These are phyloP conservation scores for Stentor coeruleus DNA, from an alignment of 73 alveolate genomes.

Conservation along the genomic window DNA sequence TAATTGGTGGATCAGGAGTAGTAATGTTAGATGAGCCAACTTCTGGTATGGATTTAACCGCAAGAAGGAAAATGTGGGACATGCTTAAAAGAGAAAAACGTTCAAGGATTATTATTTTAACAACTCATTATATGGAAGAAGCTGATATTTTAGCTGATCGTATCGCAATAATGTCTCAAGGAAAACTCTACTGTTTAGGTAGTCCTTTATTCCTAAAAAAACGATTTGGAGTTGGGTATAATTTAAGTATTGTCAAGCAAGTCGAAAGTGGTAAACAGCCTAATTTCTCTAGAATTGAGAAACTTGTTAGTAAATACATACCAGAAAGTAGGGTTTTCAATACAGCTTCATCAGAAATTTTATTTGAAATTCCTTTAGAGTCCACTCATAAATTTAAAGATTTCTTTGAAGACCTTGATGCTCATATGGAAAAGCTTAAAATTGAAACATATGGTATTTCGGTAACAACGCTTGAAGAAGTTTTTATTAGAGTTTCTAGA, in stretches of 20 bases:
- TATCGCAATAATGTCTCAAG: slow-evolving; percentile 96
- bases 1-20: slow-evolving; percentile 88
- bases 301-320: slow-evolving; percentile 31
- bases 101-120: slow-evolving; percentile 84
- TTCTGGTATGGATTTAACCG: slow-evolving; percentile 95
- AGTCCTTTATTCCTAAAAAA: slow-evolving; percentile 86
- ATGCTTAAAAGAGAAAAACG: slow-evolving; percentile 86
- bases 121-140: slow-evolving; percentile 98
- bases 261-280: slow-evolving; percentile 38
- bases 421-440: slow-evolving; percentile 48
- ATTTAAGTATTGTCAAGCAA: slow-evolving; percentile 40
- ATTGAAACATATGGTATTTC: slow-evolving; percentile 87
- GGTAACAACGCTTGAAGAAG: slow-evolving; percentile 94
- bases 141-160: slow-evolving; percentile 99
- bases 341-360: slow-evolving; percentile 67
- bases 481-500: slow-evolving; percentile 76
- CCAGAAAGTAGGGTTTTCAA: slow-evolving; percentile 33
- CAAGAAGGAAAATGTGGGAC: slow-evolving; percentile 96
- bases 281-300: background rate
- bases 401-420: slow-evolving; percentile 69
- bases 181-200: slow-evolving; percentile 90
- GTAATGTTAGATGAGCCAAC: slow-evolving; percentile 96
- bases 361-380: slow-evolving; percentile 60
- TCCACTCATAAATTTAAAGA: slow-evolving; percentile 53
- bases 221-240: slow-evolving; percentile 97